phyloP scores from a whole-genome alignment of 2,329 filamentous ascomycete species.

The Colletotrichum sp. region DNA sequence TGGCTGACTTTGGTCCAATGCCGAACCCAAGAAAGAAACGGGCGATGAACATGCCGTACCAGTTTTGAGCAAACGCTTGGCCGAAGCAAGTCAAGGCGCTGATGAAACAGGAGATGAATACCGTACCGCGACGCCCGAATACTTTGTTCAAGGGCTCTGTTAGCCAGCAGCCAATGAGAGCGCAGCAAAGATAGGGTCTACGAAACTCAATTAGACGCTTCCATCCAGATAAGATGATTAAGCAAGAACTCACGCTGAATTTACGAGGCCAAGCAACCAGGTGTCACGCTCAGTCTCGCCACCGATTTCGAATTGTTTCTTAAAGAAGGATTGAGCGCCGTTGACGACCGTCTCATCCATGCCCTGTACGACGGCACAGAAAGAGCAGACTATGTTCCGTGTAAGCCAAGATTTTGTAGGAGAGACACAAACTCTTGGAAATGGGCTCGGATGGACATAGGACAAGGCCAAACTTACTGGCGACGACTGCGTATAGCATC shows the following conservation, averaged over 20 bases:
- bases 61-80: conserved; percentile 50
- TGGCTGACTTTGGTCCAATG: conserved; percentile 73
- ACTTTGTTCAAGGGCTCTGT: conserved; percentile 73
- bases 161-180: conserved; percentile 74
- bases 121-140: conserved; percentile 74
- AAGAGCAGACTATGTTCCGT: conserved; percentile 57
- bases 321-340: conserved; percentile 54
- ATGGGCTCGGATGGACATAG: too few relatives aligned
- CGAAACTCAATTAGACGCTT: too few relatives aligned
- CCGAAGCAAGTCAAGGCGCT: conserved; percentile 60
- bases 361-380: conserved; percentile 71
- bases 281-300: conserved; percentile 50
- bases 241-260: conserved; percentile 45
- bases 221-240: too few relatives aligned
- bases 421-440: not conserved
- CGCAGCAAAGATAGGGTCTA: conserved; percentile 69
- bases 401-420: not conserved
- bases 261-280: conserved; percentile 68
- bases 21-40: conserved; percentile 73
- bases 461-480: too few relatives aligned
- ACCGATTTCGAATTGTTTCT: conserved; percentile 62
- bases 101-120: conserved; percentile 71
- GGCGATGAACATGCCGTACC: conserved; percentile 73
- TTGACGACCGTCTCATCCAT: conserved; percentile 72
- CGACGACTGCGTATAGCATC: conserved; percentile 69